These are phyloP conservation scores for Middelhovenomyces tepae DNA, from an alignment of 805 yeast species.

Conservation along the genomic window DNA sequence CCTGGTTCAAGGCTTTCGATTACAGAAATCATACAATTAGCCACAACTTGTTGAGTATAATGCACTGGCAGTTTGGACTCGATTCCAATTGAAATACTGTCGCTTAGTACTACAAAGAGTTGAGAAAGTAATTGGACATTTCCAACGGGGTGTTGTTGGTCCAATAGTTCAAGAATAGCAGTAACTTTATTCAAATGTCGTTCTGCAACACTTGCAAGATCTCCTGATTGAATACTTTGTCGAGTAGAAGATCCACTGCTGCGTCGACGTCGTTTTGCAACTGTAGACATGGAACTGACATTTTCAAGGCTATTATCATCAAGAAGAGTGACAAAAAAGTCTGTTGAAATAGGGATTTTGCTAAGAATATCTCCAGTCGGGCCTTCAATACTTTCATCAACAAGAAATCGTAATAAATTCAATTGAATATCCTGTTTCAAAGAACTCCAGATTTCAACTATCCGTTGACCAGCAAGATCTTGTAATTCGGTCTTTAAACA, in stretches of 20 bases:
- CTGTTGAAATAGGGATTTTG: slow-evolving; percentile 50
- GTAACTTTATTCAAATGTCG: slow-evolving; percentile 71
- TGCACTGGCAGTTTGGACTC: slow-evolving; percentile 89
- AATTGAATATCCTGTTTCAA: slow-evolving; percentile 52
- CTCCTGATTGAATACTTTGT: slow-evolving; percentile 42
- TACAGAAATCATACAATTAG: slow-evolving; percentile 71
- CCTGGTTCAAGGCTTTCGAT: slow-evolving; percentile 37
- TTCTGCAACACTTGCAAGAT: slow-evolving; percentile 66
- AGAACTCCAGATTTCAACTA: slow-evolving; percentile 46
- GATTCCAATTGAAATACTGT: slow-evolving; percentile 53
- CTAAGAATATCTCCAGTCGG: slow-evolving; percentile 35
- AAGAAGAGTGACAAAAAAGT: slow-evolving; percentile 50
- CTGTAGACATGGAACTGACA: slow-evolving; percentile 27
- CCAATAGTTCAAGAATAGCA: slow-evolving; percentile 69
- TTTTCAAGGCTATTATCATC: slow-evolving; percentile 49
- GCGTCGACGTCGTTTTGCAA: slow-evolving; percentile 48
- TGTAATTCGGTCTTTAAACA: slow-evolving; percentile 36
- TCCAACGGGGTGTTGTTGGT: slow-evolving; percentile 31
- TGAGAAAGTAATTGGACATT: slow-evolving; percentile 22
- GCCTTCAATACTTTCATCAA: slow-evolving; percentile 44
- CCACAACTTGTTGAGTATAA: slow-evolving; percentile 84
- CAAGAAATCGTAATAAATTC: slow-evolving; percentile 47
- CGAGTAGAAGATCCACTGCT: slow-evolving; percentile 63
- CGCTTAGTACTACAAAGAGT: slow-evolving; percentile 32
- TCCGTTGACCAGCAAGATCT: slow-evolving; percentile 37